Evolutionary conservation across 352 stramenopile genomes (phyloP).

Genomic region (Pythium biforme): DNA sequence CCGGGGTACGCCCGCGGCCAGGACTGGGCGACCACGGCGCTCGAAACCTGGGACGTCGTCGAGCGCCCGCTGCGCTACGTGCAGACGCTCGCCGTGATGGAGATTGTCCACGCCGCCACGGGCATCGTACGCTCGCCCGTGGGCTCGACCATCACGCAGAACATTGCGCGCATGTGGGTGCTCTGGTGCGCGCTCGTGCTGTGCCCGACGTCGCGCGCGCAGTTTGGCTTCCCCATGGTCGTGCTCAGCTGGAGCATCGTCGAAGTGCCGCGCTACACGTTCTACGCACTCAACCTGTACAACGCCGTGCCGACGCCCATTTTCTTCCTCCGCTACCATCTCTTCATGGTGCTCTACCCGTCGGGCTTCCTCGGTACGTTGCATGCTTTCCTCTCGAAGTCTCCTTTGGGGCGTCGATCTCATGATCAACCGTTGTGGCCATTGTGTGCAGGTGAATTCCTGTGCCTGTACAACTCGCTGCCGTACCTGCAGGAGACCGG

Average conservation of each 20-base stretch:
- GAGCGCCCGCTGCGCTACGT: conserved; percentile 67
- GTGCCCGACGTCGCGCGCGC: conserved; percentile 79
- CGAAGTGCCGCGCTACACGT: conserved; percentile 96
- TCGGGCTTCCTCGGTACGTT: conserved; percentile 87
- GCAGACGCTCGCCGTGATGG: conserved; percentile 93
- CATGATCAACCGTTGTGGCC: not conserved
- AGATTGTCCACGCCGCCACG: conserved; percentile 95
- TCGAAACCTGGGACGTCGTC: conserved; percentile 49
- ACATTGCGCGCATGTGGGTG: conserved; percentile 79
- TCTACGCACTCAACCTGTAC: conserved; percentile 95
- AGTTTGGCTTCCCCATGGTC: conserved; percentile 85
- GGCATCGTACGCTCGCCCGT: conserved; percentile 95
- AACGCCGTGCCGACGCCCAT: conserved; percentile 90
- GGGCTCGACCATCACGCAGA: conserved; percentile 90
- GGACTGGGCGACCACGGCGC: conserved; percentile 46
- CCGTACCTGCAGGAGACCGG: conserved; percentile 47
- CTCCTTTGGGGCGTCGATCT: too few species aligned
- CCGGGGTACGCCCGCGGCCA: conserved; percentile 35
- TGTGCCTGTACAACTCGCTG: conserved; percentile 71
- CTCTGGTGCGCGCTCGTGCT: conserved; percentile 63
- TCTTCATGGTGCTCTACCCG: conserved; percentile 99
- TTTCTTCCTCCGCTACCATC: conserved; percentile 97
- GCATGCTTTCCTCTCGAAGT: not conserved
- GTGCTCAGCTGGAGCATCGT: conserved; percentile 84
- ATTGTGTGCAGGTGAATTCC: conserved; percentile 44